phyloP scores from a whole-genome alignment of 345 rosid genomes.

The thale cress (Arabidopsis thaliana) region DNA sequence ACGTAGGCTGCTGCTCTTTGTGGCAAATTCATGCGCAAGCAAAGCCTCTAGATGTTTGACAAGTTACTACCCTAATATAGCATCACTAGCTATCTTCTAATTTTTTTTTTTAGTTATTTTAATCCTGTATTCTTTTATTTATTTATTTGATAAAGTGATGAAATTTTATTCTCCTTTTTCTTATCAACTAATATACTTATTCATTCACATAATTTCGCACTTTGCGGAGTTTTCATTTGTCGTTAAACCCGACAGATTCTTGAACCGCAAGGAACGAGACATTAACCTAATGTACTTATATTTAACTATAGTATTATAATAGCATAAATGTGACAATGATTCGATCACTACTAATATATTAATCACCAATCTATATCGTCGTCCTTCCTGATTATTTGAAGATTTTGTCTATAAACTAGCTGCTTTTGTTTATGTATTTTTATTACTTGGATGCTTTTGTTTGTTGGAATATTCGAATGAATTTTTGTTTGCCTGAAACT shows the following conservation, averaged over 20 bases:
- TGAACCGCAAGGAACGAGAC: conserved; percentile 17
- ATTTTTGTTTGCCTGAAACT: conserved; percentile 15
- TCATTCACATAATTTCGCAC: conserved; percentile 25
- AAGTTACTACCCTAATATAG: conserved; percentile 42
- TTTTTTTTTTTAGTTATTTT: neutral
- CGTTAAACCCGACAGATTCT: conserved; percentile 27
- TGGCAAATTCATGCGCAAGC: conserved; percentile 42
- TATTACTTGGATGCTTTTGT: conserved; percentile 38
- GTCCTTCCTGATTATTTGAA: conserved; percentile 9
- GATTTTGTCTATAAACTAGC: conserved; percentile 22
- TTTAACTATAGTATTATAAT: conserved; percentile 3
- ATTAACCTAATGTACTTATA: conserved; percentile 18
- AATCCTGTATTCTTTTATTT: neutral
- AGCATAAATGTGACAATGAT: conserved; percentile 15
- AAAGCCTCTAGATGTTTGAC: conserved; percentile 37
- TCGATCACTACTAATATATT: conserved; percentile 28
- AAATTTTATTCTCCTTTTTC: conserved; percentile 2
- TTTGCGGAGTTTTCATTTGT: conserved; percentile 37
- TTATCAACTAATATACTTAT: neutral
- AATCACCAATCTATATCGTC: neutral
- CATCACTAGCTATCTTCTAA: conserved; percentile 31
- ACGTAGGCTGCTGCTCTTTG: conserved; percentile 40
- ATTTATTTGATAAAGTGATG: conserved; percentile 17
- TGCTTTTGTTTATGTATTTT: conserved; percentile 17
- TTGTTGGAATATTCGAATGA: conserved; percentile 18